Percentiles rank a stretch among this genome's conserved stretches.
Evolutionary conservation across 805 yeast species (phyloP).

Genomic region (Jamesozyma gamospora): DNA sequence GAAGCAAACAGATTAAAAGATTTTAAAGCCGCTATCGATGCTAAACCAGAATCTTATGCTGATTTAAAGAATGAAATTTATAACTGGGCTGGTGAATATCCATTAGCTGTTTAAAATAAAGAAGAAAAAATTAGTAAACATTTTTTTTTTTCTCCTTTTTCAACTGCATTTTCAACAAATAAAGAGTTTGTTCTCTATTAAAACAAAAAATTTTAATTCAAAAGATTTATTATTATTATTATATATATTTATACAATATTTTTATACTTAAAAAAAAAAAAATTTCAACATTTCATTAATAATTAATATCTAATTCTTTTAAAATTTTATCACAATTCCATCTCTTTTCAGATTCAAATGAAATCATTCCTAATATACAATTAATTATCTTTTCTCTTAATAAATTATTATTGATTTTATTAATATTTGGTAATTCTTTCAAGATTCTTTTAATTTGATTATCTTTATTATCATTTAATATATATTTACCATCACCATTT

Average conservation of each 20-base stretch:
- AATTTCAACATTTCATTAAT: conserved; percentile 1
- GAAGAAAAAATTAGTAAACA: background rate
- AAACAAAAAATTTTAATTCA: too few relatives aligned
- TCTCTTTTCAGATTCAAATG: conserved; percentile 39
- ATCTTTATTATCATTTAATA: conserved; percentile 7
- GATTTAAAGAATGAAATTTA: conserved; percentile 68
- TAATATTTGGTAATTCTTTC: conserved; percentile 16
- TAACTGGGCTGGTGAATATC: conserved; percentile 86
- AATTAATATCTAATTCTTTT: conserved; percentile 6
- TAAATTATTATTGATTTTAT: conserved; percentile 6
- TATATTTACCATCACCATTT: conserved; percentile 19
- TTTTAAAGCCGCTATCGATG: conserved; percentile 73
- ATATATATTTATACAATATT: too few relatives aligned
- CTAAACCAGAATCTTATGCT: conserved; percentile 59
- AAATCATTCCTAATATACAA: conserved; percentile 36
- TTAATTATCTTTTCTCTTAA: conserved; percentile 11
- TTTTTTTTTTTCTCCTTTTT: background rate
- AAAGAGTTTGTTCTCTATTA: background rate
- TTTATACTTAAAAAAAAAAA: background rate
- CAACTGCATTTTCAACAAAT: background rate
- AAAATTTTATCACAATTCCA: conserved; percentile 11
- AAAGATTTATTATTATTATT: background rate
- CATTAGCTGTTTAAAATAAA: conserved; percentile 38
- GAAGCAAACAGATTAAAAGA: conserved; percentile 94
- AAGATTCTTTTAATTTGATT: conserved; percentile 8